Evolutionary conservation across 2,329 filamentous ascomycete genomes (phyloP).

Genomic region (Sclerotinia borealis): DNA sequence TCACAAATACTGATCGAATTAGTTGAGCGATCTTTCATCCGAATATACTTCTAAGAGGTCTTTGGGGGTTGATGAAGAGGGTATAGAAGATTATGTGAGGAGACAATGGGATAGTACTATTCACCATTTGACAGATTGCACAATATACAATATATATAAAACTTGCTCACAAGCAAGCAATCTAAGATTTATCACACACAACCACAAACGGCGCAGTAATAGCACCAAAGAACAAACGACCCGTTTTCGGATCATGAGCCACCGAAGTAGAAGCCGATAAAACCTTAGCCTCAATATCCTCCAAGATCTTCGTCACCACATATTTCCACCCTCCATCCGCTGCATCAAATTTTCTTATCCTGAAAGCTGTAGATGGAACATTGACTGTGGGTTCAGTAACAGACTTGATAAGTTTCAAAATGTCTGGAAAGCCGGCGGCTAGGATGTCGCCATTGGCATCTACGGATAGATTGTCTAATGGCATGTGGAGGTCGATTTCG

Average conservation of each 20-base stretch:
- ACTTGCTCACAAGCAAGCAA: too few species aligned
- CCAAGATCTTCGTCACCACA: neutral
- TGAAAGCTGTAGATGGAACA: neutral
- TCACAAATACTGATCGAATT: too few species aligned
- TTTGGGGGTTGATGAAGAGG: too few species aligned
- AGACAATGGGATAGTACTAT: too few species aligned
- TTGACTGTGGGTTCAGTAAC: conserved; percentile 20
- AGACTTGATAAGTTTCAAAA: conserved; percentile 19
- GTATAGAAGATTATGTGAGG: too few species aligned
- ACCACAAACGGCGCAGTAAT: neutral
- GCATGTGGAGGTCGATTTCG: conserved; percentile 28
- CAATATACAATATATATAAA: too few species aligned
- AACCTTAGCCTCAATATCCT: neutral
- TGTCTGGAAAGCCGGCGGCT: conserved; percentile 31
- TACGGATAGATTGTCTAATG: conserved; percentile 34
- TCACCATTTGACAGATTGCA: too few species aligned
- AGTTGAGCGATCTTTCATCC: too few species aligned
- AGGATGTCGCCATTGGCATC: conserved; percentile 34
- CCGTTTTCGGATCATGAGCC: conserved; percentile 1
- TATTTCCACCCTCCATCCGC: neutral
- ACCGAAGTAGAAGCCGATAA: neutral
- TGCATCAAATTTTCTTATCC: neutral
- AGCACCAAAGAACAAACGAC: neutral
- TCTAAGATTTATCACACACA: neutral
- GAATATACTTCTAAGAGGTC: too few species aligned